Percentiles rank a stretch among this genome's conserved stretches.
These are phyloP conservation scores for Chalaropsis thielavioides DNA, from an alignment of 2,329 filamentous ascomycete species.

Conservation along the genomic window DNA sequence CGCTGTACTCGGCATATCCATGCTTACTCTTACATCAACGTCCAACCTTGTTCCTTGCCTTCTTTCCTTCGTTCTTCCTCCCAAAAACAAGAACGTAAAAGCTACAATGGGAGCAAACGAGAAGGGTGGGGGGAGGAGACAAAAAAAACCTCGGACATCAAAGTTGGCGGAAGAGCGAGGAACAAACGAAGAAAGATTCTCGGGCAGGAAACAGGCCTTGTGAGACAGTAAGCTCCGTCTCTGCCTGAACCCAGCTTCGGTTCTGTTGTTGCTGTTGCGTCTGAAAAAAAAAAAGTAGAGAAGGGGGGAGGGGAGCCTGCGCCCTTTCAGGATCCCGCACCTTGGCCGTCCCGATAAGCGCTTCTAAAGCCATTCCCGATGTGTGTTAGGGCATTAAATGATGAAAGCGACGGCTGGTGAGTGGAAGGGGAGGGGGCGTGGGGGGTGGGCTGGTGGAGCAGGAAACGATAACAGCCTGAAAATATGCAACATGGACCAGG, in stretches of 20 bases:
- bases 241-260: neutral
- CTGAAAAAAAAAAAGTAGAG: neutral
- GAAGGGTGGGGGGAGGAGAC: neutral
- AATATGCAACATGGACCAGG: too few relatives aligned
- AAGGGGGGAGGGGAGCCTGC: neutral
- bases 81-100: neutral
- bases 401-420: neutral
- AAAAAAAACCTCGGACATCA: neutral
- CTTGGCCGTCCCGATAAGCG: neutral
- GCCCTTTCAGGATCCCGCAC: neutral
- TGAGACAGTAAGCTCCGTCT: neutral
- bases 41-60: neutral
- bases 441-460: too few relatives aligned
- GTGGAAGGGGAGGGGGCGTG: neutral
- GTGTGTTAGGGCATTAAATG: neutral
- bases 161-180: neutral
- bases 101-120: neutral
- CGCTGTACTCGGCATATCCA: neutral
- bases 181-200: neutral
- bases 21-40: neutral
- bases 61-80: neutral
- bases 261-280: neutral
- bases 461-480: too few relatives aligned
- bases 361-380: neutral
- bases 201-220: neutral